Base-by-base conservation (phyloP, 2,329 filamentous ascomycete species). In the Talaromyces sp. region DNA sequence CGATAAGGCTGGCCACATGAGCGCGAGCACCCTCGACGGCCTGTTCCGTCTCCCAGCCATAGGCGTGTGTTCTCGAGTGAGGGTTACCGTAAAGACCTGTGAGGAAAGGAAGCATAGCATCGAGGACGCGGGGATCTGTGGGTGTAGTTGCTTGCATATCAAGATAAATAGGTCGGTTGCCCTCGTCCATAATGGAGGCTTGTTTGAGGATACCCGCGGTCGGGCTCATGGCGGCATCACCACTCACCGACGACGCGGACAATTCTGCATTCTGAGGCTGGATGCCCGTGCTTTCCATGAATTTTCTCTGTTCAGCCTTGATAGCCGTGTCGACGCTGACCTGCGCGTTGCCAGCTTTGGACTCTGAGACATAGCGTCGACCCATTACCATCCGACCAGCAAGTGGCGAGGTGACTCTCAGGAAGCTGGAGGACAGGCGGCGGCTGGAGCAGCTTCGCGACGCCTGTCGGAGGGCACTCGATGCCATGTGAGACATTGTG, bases 111-210 rank as follows among this genome's bases (percentile, higher is more conserved):
- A 99, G 84, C 95, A 99, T 99, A 62, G 92, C 90, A 76, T 99
- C 95, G 52, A 99, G 84, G 35, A 99, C 95, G 67, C 95, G 87
- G 25, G 95, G 95, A 71, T 99, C 95, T 64, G 95, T 87, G 18
- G 95, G 95, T 0, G 95, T 99, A 1, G 95, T 99, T 39, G 95
- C 92, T 79, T 99, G 95, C 89, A 96, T 96, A 74, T 99, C 95
- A 60, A 99, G 88, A 72, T 99, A 99, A 73, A 99, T 98, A 42
- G 95, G 95, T 64, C 95, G 84, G 66, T 91, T 88, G 63, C 95
- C 95, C 77, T 96, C 88, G 69, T 96, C 93, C 88, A 98, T 91
- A 67, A 96, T 83, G 12, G 92, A 92, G 8, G 93, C 93, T 76
- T 96, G 89, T 81, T 95, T 96, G 66, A 99, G 82, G 52, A 97